Evolutionary conservation across 1,284 basidiomycete genomes (phyloP).

Genomic region (Tilletia walkeri): DNA sequence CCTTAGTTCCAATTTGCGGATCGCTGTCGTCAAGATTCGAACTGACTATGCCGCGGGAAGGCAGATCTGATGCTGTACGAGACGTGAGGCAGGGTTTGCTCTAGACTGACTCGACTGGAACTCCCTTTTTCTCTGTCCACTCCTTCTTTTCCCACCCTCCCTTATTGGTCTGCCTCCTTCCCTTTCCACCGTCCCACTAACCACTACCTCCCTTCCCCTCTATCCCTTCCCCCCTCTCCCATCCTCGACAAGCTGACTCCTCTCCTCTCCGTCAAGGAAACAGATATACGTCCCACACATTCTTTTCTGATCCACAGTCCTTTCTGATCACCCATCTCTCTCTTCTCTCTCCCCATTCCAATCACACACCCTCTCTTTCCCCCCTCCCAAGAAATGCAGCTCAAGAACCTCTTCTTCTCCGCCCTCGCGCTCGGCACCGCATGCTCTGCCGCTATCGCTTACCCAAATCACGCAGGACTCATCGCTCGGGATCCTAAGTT

Average conservation of each 20-base stretch:
- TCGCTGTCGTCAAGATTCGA: no score
- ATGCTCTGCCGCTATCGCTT: background rate
- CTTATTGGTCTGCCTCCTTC: no score
- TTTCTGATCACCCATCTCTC: background rate
- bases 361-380: background rate
- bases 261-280: background rate
- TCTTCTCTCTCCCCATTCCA: slow-evolving; percentile 17
- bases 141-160: no score
- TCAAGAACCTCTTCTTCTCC: background rate
- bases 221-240: no score
- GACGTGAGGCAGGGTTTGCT: no score
- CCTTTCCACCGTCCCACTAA: no score
- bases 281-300: background rate
- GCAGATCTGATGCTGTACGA: no score
- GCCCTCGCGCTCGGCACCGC: background rate
- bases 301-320: background rate
- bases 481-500: background rate
- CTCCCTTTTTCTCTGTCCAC: no score
- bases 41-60: no score
- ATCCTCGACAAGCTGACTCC: slow-evolving; percentile 2
- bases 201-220: no score
- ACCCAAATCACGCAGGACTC: background rate
- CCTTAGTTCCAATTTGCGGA: no score
- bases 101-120: no score
- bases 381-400: background rate